phyloP scores from a whole-genome alignment of 495 filamentous ascomycete species.

The Penicillium steckii region DNA sequence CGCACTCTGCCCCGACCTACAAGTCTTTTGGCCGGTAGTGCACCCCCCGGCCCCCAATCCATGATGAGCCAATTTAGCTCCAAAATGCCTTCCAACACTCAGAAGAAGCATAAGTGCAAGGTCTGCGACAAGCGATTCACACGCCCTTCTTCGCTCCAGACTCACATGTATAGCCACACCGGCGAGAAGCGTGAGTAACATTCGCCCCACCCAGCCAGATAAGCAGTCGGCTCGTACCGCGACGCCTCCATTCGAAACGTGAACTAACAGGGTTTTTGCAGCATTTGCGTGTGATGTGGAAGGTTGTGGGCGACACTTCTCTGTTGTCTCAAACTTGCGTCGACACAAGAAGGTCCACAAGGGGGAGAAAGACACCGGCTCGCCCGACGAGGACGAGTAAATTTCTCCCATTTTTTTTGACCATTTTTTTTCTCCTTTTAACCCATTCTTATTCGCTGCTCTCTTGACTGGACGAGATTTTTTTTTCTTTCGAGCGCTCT shows the following conservation, averaged over 20 bases:
- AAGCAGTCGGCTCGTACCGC: too few species aligned
- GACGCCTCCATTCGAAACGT: not conserved
- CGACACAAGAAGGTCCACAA: slow-evolving; percentile 97
- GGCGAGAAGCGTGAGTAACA: slow-evolving; percentile 91
- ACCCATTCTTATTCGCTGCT: slow-evolving; percentile 10
- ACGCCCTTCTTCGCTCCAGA: slow-evolving; percentile 91
- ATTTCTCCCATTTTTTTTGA: not conserved
- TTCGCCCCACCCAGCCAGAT: not conserved
- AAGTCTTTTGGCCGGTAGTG: slow-evolving; percentile 60
- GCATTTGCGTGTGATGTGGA: slow-evolving; percentile 94
- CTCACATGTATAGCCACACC: slow-evolving; percentile 99
- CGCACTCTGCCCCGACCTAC: slow-evolving; percentile 81
- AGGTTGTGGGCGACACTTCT: slow-evolving; percentile 95
- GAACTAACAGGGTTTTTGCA: slow-evolving; percentile 44
- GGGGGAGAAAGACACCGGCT: slow-evolving; percentile 59
- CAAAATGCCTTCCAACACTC: slow-evolving; percentile 90
- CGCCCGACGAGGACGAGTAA: slow-evolving; percentile 48
- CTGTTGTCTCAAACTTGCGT: slow-evolving; percentile 93
- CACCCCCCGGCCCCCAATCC: slow-evolving; percentile 83
- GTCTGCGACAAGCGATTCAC: slow-evolving; percentile 99
- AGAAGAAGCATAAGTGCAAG: slow-evolving; percentile 99
- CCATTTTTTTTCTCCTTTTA: not conserved
- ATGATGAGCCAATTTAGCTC: slow-evolving; percentile 99
- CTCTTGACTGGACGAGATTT: slow-evolving; percentile 12
- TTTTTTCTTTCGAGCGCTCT: slow-evolving; percentile 10